Base-by-base conservation (phyloP, 2,329 filamentous ascomycete genomes). In the Cladobotryum protrusum region DNA sequence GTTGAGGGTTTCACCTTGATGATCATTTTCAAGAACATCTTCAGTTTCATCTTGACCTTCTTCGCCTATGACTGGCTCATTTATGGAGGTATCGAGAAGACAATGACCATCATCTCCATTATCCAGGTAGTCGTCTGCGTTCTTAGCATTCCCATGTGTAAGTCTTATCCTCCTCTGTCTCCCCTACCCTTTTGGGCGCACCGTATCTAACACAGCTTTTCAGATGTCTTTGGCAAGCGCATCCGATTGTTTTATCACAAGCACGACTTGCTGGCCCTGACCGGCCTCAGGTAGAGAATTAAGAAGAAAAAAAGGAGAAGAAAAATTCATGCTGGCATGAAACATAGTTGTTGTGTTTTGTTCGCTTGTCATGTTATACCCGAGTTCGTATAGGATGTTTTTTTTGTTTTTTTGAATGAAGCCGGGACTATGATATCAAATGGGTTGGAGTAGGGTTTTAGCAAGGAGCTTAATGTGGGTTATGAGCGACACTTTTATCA, bases 1-100 rank as follows among this genome's bases (percentile, higher is more conserved):
- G 81, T 96, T 43, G 91, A 96, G 68, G 87, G 84, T 6, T 95
- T 96, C 65, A 96, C 90, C 0, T 88, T 89, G 68, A 80, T 93
- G 65, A 79, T 96, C 56, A 84, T 96, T 48, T 96, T 96, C 76
- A 96, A 96, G 70, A 96, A 96, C 68, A 79, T 96, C 54, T 95
- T 96, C 71, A 87, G 85, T 55, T 96, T 95, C 60, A 81, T 83
- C 6, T 72, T 96, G 49, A 95, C 91, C 0, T 95, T 85, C 65
- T 86, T 81, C 57, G 89, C 89, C 1, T 95, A 89, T 60, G 76
- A 90, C 50, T 96, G 92, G 91, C 75, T 96, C 20, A 75, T 86
- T 9, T 57, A 70, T 1, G 81, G 81, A 2, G 80, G 84, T n/a
- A 79, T 82, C 52, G 75, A 77, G 43, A 65, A 67, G 5, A 73